Conservation (phyloP, 805 yeast genomes). For the Suhomyces prunicola region DNA sequence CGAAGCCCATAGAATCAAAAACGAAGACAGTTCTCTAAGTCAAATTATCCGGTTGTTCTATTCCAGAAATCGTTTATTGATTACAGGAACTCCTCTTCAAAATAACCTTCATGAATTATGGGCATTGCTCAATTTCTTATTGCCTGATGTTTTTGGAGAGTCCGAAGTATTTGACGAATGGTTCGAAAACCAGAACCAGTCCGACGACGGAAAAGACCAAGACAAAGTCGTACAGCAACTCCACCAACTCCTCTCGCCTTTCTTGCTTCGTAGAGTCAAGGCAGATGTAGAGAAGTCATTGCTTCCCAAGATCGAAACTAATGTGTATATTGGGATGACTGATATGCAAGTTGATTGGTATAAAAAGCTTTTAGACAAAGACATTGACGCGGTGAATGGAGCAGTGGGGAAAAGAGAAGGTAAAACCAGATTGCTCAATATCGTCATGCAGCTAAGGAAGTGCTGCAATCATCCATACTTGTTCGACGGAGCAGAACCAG, state of each 20-base stretch:
- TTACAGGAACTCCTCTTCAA: conserved; percentile 95
- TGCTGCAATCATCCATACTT: conserved; percentile 97
- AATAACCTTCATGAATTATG: conserved; percentile 93
- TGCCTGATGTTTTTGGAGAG: conserved; percentile 95
- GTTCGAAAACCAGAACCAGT: conserved; percentile 61
- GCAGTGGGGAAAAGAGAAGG: conserved; percentile 92
- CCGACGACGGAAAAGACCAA: conserved; percentile 40
- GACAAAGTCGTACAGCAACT: conserved; percentile 84
- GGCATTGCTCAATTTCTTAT: conserved; percentile 85
- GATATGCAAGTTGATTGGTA: conserved; percentile 96
- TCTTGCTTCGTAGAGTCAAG: conserved; percentile 83
- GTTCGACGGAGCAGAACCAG: conserved; percentile 99
- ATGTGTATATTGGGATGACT: conserved; percentile 90
- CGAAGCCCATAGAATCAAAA: conserved; percentile 95
- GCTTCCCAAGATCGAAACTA: conserved; percentile 85
- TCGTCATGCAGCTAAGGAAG: conserved; percentile 94
- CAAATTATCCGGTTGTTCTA: conserved; percentile 88
- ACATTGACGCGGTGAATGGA: conserved; percentile 94
- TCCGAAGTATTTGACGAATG: conserved; percentile 87
- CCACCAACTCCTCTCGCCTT: conserved; percentile 86
- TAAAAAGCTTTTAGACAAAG: conserved; percentile 81
- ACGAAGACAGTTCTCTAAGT: conserved; percentile 87
- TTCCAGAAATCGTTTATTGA: conserved; percentile 77
- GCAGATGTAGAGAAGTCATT: conserved; percentile 90
- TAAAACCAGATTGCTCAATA: conserved; percentile 84